Conservation (phyloP, 2,329 filamentous ascomycete species). For the Botrytis elliptica region DNA sequence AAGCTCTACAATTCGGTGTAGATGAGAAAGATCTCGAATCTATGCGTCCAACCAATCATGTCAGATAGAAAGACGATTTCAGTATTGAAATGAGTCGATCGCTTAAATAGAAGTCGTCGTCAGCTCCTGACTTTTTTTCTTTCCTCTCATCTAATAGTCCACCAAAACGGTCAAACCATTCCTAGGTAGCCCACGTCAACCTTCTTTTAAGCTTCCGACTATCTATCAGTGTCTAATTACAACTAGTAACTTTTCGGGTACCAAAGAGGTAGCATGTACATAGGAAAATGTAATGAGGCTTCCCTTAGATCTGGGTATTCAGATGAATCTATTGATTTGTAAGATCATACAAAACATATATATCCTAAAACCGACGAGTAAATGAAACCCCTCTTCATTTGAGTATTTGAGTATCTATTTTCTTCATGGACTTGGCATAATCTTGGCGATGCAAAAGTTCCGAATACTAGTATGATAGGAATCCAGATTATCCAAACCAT, state of each 20-base stretch:
- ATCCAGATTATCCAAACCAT: neutral
- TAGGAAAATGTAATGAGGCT: neutral
- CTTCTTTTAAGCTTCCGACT: neutral
- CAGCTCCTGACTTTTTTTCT: neutral
- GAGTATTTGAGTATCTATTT: neutral
- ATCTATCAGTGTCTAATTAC: neutral
- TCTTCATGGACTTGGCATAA: neutral
- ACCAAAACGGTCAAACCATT: neutral
- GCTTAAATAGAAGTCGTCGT: constrained; percentile 16
- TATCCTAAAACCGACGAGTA: neutral
- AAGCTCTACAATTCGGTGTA: neutral
- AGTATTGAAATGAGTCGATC: neutral
- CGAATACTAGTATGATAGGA: neutral
- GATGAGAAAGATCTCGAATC: neutral
- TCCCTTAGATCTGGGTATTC: neutral
- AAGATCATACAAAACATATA: neutral
- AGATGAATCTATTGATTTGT: neutral
- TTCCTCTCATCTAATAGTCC: neutral
- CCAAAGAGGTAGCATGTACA: neutral
- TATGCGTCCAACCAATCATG: neutral
- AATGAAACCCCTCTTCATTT: neutral
- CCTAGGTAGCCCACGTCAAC: neutral
- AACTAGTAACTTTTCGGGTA: neutral
- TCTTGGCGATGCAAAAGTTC: constrained; percentile 2
- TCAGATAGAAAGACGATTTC: neutral